These are phyloP conservation scores for Pulveroboletus sp. DNA, from an alignment of 768 basidiomycete species.

Conservation along the genomic window DNA sequence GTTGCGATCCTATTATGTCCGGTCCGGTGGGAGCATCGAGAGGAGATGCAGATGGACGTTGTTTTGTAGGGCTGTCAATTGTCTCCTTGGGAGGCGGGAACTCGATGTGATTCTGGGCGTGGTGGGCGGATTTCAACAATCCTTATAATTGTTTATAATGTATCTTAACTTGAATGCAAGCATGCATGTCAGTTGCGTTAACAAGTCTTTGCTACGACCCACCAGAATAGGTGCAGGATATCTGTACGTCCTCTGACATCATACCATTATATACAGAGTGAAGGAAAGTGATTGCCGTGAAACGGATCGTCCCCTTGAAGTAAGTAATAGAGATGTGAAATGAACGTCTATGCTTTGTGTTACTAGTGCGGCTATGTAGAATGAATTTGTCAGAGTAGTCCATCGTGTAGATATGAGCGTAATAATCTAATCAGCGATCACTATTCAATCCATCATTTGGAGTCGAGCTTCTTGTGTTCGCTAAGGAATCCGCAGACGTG, in stretches of 20 bases:
- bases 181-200: neutral
- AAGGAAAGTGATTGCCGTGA: neutral
- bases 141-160: slow-evolving; percentile 37
- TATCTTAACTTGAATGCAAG: slow-evolving; percentile 17
- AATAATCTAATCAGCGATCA: slow-evolving; percentile 9
- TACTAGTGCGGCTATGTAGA: neutral
- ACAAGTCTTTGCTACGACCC: no score
- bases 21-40: slow-evolving; percentile 18
- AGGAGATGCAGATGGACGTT: slow-evolving; percentile 16
- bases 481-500: slow-evolving; percentile 2
- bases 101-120: slow-evolving; percentile 35
- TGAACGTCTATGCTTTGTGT: neutral
- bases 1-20: slow-evolving; percentile 29
- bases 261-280: no score
- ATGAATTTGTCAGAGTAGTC: neutral
- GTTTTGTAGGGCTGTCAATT: slow-evolving; percentile 24
- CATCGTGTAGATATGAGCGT: neutral
- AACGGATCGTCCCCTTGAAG: neutral
- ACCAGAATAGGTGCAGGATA: no score
- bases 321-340: neutral
- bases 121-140: slow-evolving; percentile 81
- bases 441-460: slow-evolving; percentile 1
- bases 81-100: slow-evolving; percentile 26
- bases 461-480: slow-evolving; percentile 1
- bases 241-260: no score